A percentile compares a stretch with the other conserved stretches of the same genome.
Evolutionary conservation across 495 filamentous ascomycete genomes (phyloP).

Genomic region (Xylaria venustula): DNA sequence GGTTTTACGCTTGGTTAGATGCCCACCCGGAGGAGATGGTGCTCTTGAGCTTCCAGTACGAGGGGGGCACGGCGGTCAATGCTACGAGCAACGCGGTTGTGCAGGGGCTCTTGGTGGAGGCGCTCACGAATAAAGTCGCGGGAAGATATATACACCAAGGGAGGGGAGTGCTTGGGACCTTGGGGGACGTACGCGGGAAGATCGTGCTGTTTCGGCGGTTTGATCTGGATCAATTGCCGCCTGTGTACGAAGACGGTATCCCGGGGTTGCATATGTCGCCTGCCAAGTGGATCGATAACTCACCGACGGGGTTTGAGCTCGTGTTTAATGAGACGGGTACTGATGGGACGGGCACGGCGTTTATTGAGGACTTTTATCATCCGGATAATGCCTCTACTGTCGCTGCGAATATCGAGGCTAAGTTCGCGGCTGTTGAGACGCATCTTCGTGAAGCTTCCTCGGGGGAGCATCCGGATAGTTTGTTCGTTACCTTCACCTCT

Average conservation of each 20-base stretch:
- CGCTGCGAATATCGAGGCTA: slow-evolving; percentile 64
- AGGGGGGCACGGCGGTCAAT: slow-evolving; percentile 65
- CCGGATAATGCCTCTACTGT: slow-evolving; percentile 8
- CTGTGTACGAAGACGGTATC: slow-evolving; percentile 45
- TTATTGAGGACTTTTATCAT: slow-evolving; percentile 87
- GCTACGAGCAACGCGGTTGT: slow-evolving; percentile 44
- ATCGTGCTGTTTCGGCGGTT: slow-evolving; percentile 78
- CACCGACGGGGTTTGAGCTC: slow-evolving; percentile 48
- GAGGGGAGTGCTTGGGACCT: slow-evolving; percentile 57
- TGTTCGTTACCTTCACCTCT: slow-evolving; percentile 53
- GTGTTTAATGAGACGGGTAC: slow-evolving; percentile 35
- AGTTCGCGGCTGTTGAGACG: slow-evolving; percentile 62
- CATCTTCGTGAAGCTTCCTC: slow-evolving; percentile 64
- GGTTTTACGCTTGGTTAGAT: slow-evolving; percentile 57
- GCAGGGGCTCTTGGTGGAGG: slow-evolving; percentile 64
- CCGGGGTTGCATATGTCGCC: slow-evolving; percentile 73
- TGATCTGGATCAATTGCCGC: slow-evolving; percentile 50
- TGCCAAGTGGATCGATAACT: slow-evolving; percentile 74
- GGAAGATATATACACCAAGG: slow-evolving; percentile 57
- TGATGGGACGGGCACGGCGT: slow-evolving; percentile 48
- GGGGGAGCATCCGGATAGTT: slow-evolving; percentile 20
- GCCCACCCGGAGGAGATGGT: slow-evolving; percentile 67
- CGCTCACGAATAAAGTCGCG: slow-evolving; percentile 62
- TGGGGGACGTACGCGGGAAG: slow-evolving; percentile 76
- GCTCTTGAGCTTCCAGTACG: slow-evolving; percentile 80